Base-by-base conservation (phyloP, 768 basidiomycete species). In the Amanita phalloides region DNA sequence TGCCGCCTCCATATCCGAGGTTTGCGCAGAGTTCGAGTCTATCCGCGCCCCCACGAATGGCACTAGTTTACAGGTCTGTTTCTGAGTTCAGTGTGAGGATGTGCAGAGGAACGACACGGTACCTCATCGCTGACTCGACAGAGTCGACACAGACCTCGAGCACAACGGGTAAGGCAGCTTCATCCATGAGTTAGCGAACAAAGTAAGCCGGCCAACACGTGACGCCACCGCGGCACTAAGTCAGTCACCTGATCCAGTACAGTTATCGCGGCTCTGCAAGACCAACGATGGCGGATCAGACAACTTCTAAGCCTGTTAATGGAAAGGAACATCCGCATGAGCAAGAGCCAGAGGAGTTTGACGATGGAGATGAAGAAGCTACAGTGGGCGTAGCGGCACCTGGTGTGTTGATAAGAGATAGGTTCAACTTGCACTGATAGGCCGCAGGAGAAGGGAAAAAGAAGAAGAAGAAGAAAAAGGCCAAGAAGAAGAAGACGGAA, bases 391-490 rank as follows among this genome's bases (percentile, higher is more conserved):
- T 48, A 21, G 33, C 32, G 2, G 51, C 49, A n/a, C 37, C 52
- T 21, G 37, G 45, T 53, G 4, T 8, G 44, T 41, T 30, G n/a
- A 8, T 14, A 1, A n/a, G 17, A 38, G n/a, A 25, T 13, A 30
- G n/a, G 13, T 10, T 7, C 25, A 9, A 17, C 8, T 38, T 30
- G 53, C 33, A 41, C 14, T 39, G 2, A 49, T 14, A 14, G 8
- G 38, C 36, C 14, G 11, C 36, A 73, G 81, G 75, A 20, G 81
- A 82, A 41, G 72, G 62, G 49, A 82, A 82, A 66, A 86, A 82
- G 65, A 93, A 91, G 68, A 95, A 95, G 73, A 97, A 94, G 64
- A 91, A 93, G 69, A 95, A 90, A 68, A 94, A 91, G 13, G 66
- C 70, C 86, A 53, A 92, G 92, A 70, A 84, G 86, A 73, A 93